phyloP scores from a whole-genome alignment of 225 moss, liverwort and hornwort genomes.

The Asterella californica region DNA sequence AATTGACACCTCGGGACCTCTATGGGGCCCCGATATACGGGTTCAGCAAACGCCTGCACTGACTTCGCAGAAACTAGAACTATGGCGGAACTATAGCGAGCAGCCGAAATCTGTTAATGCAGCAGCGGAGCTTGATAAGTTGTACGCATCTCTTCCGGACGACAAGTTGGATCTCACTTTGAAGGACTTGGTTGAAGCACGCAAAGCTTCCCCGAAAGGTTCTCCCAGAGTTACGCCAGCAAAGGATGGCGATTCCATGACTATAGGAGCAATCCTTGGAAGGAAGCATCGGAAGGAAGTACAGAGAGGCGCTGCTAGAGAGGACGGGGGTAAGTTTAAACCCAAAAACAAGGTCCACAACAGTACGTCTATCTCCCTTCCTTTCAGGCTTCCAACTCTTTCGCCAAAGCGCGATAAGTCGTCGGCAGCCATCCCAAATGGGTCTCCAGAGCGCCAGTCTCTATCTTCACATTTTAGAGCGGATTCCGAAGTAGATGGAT shows the following conservation, averaged over 20 bases:
- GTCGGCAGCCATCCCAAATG: conserved; percentile 6
- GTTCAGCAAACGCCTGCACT: conserved; percentile 18
- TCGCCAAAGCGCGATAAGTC: conserved; percentile 16
- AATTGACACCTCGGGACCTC: conserved; percentile 16
- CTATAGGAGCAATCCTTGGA: background rate
- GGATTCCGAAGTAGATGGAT: conserved; percentile 16
- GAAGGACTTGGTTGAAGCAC: conserved; percentile 30
- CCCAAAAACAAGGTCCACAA: conserved; percentile 20
- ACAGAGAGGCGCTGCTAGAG: conserved; percentile 6
- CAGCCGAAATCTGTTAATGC: conserved; percentile 20
- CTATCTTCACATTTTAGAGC: background rate
- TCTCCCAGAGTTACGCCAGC: background rate
- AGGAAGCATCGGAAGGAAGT: background rate
- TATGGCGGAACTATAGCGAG: conserved; percentile 28
- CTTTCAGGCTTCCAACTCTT: conserved; percentile 17
- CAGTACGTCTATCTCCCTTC: background rate
- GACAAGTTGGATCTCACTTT: conserved; percentile 38
- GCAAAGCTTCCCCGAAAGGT: background rate
- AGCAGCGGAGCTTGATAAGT: conserved; percentile 38
- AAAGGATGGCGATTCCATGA: background rate
- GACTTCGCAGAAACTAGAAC: conserved; percentile 14
- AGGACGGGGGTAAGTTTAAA: conserved; percentile 11
- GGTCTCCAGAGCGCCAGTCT: conserved; percentile 7
- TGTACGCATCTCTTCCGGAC: conserved; percentile 35
- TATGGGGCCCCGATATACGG: conserved; percentile 37